Conservation (phyloP, 2,329 filamentous ascomycete genomes). For the Xylaria sp. region DNA sequence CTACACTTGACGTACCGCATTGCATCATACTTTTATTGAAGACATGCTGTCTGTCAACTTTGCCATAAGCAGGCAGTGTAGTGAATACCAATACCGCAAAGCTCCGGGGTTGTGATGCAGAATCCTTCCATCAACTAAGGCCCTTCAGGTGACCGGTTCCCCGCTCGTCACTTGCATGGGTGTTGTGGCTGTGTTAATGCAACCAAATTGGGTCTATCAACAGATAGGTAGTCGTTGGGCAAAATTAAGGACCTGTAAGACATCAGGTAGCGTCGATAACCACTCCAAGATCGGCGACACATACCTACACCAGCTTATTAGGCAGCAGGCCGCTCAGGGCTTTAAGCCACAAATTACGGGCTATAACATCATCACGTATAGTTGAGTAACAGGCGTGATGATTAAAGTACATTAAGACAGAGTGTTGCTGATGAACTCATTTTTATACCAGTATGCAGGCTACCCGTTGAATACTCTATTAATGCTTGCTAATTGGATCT, state of each 20-base stretch:
- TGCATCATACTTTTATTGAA: not conserved
- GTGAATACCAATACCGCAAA: slow-evolving; percentile 8
- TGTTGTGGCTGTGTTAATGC: slow-evolving; percentile 30
- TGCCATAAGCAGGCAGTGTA: not conserved
- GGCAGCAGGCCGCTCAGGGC: slow-evolving; percentile 27
- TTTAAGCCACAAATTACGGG: slow-evolving; percentile 27
- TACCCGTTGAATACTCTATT: not conserved
- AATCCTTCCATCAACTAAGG: slow-evolving; percentile 9
- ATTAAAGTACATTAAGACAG: not conserved
- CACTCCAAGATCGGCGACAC: slow-evolving; percentile 16
- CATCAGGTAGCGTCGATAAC: slow-evolving; percentile 8
- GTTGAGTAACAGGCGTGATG: not conserved
- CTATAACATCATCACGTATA: not conserved
- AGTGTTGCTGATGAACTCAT: not conserved
- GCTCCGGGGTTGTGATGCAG: not conserved
- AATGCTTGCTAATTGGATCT: not conserved
- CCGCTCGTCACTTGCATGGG: not conserved
- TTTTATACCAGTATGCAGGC: not conserved
- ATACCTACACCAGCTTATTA: slow-evolving; percentile 24
- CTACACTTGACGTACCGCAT: not conserved
- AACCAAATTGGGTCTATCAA: slow-evolving; percentile 9
- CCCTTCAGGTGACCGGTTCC: not conserved
- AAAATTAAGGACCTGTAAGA: slow-evolving; percentile 20
- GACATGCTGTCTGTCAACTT: not conserved
- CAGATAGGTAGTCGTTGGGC: slow-evolving; percentile 21